Conservation (phyloP, 768 basidiomycete genomes). For the Pleurotus ostreatus region DNA sequence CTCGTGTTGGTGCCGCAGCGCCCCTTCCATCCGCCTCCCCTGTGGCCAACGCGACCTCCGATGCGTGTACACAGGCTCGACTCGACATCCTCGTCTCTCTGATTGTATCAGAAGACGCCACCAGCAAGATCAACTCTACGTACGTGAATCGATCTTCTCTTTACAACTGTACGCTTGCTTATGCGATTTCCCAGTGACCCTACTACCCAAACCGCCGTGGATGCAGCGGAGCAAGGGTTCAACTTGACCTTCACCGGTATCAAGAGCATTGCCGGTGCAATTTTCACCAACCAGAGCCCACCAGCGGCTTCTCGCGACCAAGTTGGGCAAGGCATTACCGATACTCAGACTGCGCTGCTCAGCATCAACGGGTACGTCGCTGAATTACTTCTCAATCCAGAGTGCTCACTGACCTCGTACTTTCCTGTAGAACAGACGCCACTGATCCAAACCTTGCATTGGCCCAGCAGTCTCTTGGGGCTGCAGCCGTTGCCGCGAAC, state of each 20-base stretch:
- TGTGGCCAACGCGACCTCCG: background rate
- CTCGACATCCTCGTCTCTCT: constrained; percentile 2
- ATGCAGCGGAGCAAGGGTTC: constrained; percentile 1
- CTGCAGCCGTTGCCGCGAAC: background rate
- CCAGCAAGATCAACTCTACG: constrained; percentile 1
- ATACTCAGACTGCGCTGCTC: constrained; percentile 2
- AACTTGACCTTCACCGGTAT: background rate
- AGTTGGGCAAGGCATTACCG: constrained; percentile 3
- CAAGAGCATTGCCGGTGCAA: constrained; percentile 1
- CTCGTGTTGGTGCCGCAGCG: background rate
- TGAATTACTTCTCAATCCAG: too few species aligned
- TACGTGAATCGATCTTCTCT: background rate
- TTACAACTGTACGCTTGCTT: background rate
- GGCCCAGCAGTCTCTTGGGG: background rate
- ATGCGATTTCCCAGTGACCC: background rate
- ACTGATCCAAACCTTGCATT: constrained; percentile 10
- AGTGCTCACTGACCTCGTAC: too few species aligned
- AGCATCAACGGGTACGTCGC: constrained; percentile 9
- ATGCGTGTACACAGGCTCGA: constrained; percentile 4
- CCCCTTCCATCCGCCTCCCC: background rate
- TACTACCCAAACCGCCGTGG: background rate
- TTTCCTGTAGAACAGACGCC: background rate
- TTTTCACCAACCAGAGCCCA: constrained; percentile 4
- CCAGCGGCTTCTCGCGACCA: constrained; percentile 9
- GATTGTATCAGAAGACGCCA: constrained; percentile 4